Base-by-base conservation (phyloP, 352 stramenopile genomes). In the Phytophthora palmivora region DNA sequence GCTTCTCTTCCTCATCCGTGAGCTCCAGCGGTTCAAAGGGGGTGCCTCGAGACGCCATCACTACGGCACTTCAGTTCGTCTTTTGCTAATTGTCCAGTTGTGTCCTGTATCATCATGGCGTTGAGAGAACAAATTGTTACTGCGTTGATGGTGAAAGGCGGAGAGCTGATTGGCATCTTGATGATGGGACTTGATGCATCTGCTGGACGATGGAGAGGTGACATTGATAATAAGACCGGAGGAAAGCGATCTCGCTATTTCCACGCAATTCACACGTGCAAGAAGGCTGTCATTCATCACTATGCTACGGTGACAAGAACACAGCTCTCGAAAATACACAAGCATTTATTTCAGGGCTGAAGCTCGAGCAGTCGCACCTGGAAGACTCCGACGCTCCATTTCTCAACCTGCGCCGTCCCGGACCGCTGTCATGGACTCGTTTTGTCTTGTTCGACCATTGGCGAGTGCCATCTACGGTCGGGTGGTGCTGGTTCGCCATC, bases 401-500 rank as follows among this genome's bases (percentile, higher is more conserved):
- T 53, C 58, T 54, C 32, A 42, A 44, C 34, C 48, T 56, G 32
- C 33, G 18, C 16, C 30, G 32, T 10, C 15, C 16, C 16, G 38
- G 33, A 43, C 37, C 39, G 24, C 16, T 24, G 41, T 30, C 7
- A 87, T 87, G 76, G 78, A 89, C 46, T 78, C 70, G 33, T 77
- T 84, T 49, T 38, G 21, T 38, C n/a, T 76, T 6, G 57, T 87
- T 26, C 70, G 70, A 16, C 76, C 67, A 43, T 63, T 90, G 15
- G 67, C 73, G 22, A 68, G 49, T 41, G 79, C 79, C 7, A 87
- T 88, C 68, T 88, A 86, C 62, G 79, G 79, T 16, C 61, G 70
- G 8, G 74, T 88, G 32, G 44, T 75, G 58, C 69, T 85, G 26
- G 74, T 78, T 33, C 72, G 69, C 32, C 74, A 79, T 50, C 63